Base-by-base conservation (phyloP, 306 rosid genomes). In the Clitoria ternatea region DNA sequence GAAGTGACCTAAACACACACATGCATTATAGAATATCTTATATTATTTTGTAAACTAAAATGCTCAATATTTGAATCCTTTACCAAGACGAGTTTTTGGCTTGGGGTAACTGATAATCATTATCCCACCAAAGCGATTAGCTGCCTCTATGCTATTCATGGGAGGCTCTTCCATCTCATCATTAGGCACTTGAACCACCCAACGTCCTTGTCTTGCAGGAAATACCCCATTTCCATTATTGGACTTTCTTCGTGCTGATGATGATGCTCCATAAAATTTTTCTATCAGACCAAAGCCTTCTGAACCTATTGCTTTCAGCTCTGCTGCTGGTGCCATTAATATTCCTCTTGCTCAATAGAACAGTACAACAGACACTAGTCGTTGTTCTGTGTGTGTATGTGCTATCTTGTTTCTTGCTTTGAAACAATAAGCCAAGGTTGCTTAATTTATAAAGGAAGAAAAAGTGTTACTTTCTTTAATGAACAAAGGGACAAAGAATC, bases 131-230 rank as follows among this genome's bases (percentile, higher is more conserved):
- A 8, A 60, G 47, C 45, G 47, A 60, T n/a, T 4, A 35, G 27
- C 45, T 33, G 30, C 66, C 1, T 60, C 66, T 60, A 47, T 60
- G 30, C 66, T 60, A 35, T 60, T 36, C 8, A 60, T 36, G 14
- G 7, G 4, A 10, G 66, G 66, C 18, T 35, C 66, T 60, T 35
- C 67, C 32, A 61, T 19, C 33, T 37, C 67, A 13, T 39, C 33
- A 61, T 61, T 61, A 19, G 67, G 67, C 11, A 20, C 67, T 37
- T 61, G 67, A 36, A 37, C 32, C 49, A 20, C 14, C 63, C 42
- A 56, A 56, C 24, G 63, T 30, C 42, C 63, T 7, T 56, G 63
- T 56, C 42, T 56, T 29, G 42, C 2, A 56, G 63, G 63, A 30
- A 30, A 56, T 7, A 30, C 63, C 40, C 63, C 63, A 0, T 27